These are phyloP conservation scores for Phragmites australis DNA, from an alignment of 176 grass and related monocot genomes.

Conservation along the genomic window DNA sequence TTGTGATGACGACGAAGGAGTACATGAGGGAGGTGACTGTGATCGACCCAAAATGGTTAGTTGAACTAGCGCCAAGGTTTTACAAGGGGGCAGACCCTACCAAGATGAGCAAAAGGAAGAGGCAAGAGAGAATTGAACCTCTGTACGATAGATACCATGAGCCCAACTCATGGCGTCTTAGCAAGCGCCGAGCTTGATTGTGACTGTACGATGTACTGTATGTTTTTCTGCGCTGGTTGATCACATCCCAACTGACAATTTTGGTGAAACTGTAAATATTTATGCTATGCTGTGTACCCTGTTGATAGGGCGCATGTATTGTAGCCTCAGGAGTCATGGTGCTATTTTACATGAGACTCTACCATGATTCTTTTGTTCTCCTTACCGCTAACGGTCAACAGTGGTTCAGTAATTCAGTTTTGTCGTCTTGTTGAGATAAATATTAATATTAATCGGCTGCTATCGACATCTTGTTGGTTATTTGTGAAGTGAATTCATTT, in stretches of 20 bases:
- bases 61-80: constrained; percentile 82
- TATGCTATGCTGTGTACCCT: neutral
- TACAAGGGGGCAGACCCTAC: constrained; percentile 75
- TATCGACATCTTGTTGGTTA: neutral
- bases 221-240: constrained; percentile 3
- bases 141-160: constrained; percentile 89
- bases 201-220: neutral
- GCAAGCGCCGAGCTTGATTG: constrained; percentile 81
- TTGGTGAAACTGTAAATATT: constrained; percentile 42
- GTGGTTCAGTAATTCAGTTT: neutral
- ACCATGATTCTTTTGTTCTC: neutral
- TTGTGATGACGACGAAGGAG: constrained; percentile 92
- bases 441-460: neutral
- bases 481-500: neutral
- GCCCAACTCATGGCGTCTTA: constrained; percentile 94
- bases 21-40: constrained; percentile 87
- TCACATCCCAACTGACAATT: constrained; percentile 29
- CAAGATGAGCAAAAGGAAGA: constrained; percentile 91
- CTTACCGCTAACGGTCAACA: neutral
- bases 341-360: neutral
- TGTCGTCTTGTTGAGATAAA: neutral
- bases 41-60: constrained; percentile 83
- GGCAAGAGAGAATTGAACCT: constrained; percentile 89
- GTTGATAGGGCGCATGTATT: neutral
- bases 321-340: neutral